These are phyloP conservation scores for Exophiala mesophila DNA, from an alignment of 2,329 filamentous ascomycete species.

Conservation along the genomic window DNA sequence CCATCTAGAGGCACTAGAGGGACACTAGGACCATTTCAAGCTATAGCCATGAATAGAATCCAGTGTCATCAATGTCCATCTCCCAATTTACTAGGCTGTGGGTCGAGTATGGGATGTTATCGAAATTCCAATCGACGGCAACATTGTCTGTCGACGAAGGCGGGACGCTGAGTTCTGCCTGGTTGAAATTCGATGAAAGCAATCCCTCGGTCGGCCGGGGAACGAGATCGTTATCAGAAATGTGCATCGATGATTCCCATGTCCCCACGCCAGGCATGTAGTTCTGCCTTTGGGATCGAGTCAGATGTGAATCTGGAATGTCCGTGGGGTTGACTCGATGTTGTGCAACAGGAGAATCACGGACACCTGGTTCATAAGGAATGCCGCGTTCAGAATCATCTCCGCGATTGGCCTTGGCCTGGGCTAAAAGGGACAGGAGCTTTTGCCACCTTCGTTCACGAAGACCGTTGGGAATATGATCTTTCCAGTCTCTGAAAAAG, in stretches of 20 bases:
- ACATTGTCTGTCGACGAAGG: too few species aligned
- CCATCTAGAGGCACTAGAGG: conserved; percentile 3
- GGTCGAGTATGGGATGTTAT: conserved; percentile 5
- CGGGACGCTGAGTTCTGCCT: too few species aligned
- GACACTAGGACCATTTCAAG: background rate
- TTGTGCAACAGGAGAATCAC: too few species aligned
- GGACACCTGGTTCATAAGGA: too few species aligned
- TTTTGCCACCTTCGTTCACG: conserved; percentile 60
- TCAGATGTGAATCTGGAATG: too few species aligned
- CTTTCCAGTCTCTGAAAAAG: conserved; percentile 36
- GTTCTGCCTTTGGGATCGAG: too few species aligned
- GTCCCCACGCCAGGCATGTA: too few species aligned
- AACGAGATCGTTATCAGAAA: too few species aligned
- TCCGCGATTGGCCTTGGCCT: conserved; percentile 37
- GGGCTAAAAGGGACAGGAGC: conserved; percentile 54
- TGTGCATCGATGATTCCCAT: too few species aligned
- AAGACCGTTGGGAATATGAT: conserved; percentile 34
- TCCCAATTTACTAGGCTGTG: conserved; percentile 5
- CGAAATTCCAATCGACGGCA: conserved; percentile 10
- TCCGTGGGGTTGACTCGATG: background rate
- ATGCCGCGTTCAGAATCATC: background rate
- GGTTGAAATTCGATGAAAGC: too few species aligned
- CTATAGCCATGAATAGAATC: conserved; percentile 1
- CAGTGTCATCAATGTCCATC: conserved; percentile 7
- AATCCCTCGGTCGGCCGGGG: too few species aligned